Evolutionary conservation across 2,329 filamentous ascomycete species (phyloP).

Genomic region (Lasiodiplodia sp.): DNA sequence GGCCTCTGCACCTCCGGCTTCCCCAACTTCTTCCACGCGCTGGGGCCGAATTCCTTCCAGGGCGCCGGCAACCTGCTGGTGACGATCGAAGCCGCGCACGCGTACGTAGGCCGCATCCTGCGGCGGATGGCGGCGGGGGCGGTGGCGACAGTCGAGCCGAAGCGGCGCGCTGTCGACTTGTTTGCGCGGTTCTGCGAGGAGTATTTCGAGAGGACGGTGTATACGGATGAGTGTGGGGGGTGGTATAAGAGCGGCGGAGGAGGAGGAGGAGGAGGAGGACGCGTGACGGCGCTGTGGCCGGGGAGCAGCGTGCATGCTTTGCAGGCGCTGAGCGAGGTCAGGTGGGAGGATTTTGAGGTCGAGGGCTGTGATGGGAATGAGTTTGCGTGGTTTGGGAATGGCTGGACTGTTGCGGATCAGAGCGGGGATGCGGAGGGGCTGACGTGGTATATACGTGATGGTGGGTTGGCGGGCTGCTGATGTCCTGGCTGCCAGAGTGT

Average conservation of each 20-base stretch:
- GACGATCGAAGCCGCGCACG: too few relatives aligned
- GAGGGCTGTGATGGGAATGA: not conserved
- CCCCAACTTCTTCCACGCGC: not conserved
- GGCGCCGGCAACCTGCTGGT: too few relatives aligned
- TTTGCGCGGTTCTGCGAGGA: not conserved
- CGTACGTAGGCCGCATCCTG: too few relatives aligned
- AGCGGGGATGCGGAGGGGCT: too few relatives aligned
- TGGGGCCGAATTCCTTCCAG: too few relatives aligned
- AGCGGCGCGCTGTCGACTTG: not conserved
- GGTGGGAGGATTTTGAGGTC: not conserved
- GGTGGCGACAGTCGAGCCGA: too few relatives aligned
- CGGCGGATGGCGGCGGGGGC: too few relatives aligned
- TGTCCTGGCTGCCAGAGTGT: too few relatives aligned
- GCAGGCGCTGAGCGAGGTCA: not conserved
- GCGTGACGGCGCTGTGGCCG: not conserved
- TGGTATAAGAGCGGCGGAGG: not conserved
- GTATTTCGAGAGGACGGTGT: not conserved
- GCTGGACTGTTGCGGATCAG: not conserved
- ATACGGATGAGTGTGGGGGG: not conserved
- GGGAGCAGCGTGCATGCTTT: not conserved
- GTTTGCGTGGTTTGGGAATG: not conserved
- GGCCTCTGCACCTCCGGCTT: not conserved
- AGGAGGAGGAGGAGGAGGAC: not conserved
- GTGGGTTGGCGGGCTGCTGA: too few relatives aligned
- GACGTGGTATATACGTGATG: too few relatives aligned